Evolutionary conservation across 2,329 filamentous ascomycete species (phyloP), one percentile per base, ranked within the genome.

Genomic region (Thermothelomyces thermophilus): DNA sequence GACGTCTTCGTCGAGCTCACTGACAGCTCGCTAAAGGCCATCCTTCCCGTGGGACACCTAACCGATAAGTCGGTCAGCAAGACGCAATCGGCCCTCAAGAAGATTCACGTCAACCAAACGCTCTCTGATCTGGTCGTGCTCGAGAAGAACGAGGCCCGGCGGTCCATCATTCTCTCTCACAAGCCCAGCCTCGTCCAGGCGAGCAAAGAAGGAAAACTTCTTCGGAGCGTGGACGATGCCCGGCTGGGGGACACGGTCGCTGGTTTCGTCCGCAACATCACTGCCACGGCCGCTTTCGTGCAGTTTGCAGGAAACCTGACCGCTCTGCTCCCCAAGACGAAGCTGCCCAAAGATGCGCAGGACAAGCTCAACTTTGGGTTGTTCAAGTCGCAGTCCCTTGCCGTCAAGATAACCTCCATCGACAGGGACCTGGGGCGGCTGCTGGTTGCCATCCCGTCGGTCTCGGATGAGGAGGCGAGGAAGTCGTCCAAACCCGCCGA

Each of bases 251-350:
- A 79, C 30, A 70, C 81, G 20, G 77, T 89, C 7, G 78, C 82
- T 51, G 91, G 90, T 5, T 95, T 91, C 60, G 82, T 98, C 22
- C 83, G 84, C 52, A 94, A 93, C 61, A 85, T 95, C 46, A 90
- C 88, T 0, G 71, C 80, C 2, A 87, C 85, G 8, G 89, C 87
- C 37, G 75, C 90, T 10, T 97, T 95, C 61, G 79, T 96, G n/a
- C 85, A 94, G 62, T 96, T 96, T 65, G 82, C 83, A 35, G 86
- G 83, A 59, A 82, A 80, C 30, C 69, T 95, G 16, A 86, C 82
- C 40, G 91, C 87, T 13, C 71, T 96, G 36, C 72, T 96, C 26
- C 88, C 90, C 33, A 91, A 87, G 68, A 81, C 80, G 17, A 83
- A 90, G 61, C 73, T 98, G 41, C 75, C 84, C 2, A 74, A 81